Conservation (phyloP, 2,329 filamentous ascomycete genomes). For the Colletotrichum ledebouriae region DNA sequence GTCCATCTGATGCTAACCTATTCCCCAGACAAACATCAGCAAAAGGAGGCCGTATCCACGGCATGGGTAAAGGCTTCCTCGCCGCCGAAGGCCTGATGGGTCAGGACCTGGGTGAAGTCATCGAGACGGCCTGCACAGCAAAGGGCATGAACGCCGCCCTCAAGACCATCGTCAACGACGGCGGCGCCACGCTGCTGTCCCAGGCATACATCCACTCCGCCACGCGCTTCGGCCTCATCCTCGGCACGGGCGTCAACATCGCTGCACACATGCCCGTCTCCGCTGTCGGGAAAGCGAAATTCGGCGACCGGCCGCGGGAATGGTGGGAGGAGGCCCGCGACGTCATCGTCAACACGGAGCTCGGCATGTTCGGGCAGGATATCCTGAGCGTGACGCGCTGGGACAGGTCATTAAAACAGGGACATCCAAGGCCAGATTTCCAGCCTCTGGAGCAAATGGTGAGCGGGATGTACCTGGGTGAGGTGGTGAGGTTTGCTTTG, state of each 20-base stretch:
- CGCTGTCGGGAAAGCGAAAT: constrained; percentile 68
- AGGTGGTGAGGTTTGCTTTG: constrained; percentile 71
- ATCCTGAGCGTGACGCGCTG: constrained; percentile 72
- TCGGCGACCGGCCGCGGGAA: constrained; percentile 64
- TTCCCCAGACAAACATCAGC: constrained; percentile 73
- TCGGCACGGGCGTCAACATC: constrained; percentile 77
- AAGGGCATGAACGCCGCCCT: constrained; percentile 68
- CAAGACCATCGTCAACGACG: constrained; percentile 75
- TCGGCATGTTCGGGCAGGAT: constrained; percentile 74
- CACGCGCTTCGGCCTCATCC: constrained; percentile 74
- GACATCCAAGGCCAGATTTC: constrained; percentile 69
- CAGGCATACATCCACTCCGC: constrained; percentile 71
- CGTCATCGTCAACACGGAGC: constrained; percentile 76
- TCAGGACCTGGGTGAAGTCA: constrained; percentile 71
- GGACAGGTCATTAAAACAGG: constrained; percentile 67
- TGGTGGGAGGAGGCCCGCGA: constrained; percentile 72
- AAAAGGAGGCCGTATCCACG: constrained; percentile 68
- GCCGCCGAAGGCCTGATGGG: constrained; percentile 70
- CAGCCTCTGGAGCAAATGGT: constrained; percentile 74
- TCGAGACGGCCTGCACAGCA: constrained; percentile 66
- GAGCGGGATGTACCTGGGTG: constrained; percentile 76
- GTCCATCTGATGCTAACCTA: constrained; percentile 24
- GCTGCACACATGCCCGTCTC: constrained; percentile 73
- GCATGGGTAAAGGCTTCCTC: constrained; percentile 76
- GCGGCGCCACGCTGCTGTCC: constrained; percentile 74